These are phyloP conservation scores for Porphyra umbilicalis DNA, from an alignment of 31 red algal species.

Conservation along the genomic window DNA sequence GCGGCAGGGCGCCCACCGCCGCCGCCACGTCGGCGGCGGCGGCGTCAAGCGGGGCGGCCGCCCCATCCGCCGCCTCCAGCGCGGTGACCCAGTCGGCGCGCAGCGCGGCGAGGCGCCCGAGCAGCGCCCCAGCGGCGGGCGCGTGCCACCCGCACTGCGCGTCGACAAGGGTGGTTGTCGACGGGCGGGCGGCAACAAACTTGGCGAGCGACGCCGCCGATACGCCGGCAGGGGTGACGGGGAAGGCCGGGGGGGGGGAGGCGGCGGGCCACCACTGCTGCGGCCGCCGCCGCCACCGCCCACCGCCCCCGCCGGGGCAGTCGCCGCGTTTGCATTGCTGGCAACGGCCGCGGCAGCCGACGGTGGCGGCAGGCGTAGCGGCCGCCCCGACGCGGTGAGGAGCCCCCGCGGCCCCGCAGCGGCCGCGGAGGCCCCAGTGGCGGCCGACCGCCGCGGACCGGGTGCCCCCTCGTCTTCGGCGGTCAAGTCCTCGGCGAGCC, in stretches of 20 bases:
- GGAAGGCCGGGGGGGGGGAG: background rate
- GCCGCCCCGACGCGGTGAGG: background rate
- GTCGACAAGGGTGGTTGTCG: background rate
- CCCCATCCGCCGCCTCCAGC: background rate
- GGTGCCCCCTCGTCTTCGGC: background rate
- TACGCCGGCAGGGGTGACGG: background rate
- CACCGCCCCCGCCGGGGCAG: too few relatives aligned
- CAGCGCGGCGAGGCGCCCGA: background rate
- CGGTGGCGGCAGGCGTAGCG: background rate
- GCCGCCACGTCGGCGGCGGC: background rate
- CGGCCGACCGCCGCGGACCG: background rate
- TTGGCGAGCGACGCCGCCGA: background rate
- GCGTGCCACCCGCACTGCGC: background rate
- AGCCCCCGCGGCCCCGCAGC: background rate
- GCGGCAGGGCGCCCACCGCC: background rate
- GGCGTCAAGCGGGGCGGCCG: background rate
- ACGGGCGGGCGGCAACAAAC: background rate
- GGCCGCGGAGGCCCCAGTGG: background rate
- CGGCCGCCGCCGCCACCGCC: background rate
- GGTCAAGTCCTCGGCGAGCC: background rate
- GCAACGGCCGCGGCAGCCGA: too few relatives aligned
- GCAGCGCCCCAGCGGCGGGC: background rate
- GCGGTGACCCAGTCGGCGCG: background rate
- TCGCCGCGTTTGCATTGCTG: too few relatives aligned
- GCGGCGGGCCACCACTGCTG: background rate